phyloP scores from a whole-genome alignment of 768 basidiomycete genomes.

The Leucocoprinus birnbaumii region DNA sequence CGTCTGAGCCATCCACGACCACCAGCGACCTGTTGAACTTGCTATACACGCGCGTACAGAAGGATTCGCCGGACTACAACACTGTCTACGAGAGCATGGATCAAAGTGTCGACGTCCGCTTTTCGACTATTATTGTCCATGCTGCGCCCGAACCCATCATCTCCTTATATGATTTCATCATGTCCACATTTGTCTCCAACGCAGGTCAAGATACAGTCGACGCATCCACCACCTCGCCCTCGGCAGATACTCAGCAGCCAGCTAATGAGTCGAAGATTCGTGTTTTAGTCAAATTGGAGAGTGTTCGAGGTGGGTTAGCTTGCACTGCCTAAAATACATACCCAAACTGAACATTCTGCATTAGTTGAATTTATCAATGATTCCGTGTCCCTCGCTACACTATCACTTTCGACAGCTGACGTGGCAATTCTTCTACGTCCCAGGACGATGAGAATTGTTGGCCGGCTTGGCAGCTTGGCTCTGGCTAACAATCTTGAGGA shows the following conservation, averaged over 20 bases:
- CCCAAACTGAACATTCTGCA: neutral
- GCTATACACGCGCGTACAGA: slow-evolving; percentile 76
- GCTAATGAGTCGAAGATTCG: slow-evolving; percentile 53
- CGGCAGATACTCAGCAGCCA: neutral
- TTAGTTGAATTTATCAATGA: slow-evolving; percentile 82
- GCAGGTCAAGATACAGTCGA: neutral
- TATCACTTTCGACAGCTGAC: slow-evolving; percentile 88
- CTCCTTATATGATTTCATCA: slow-evolving; percentile 92
- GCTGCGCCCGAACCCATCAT: slow-evolving; percentile 90
- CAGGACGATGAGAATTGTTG: slow-evolving; percentile 74
- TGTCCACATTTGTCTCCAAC: slow-evolving; percentile 86
- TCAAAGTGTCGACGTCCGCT: slow-evolving; percentile 80
- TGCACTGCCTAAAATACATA: neutral
- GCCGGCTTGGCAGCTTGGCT: slow-evolving; percentile 79
- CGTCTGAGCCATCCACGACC: slow-evolving; percentile 47
- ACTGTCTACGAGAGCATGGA: slow-evolving; percentile 81
- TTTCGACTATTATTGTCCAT: slow-evolving; percentile 89
- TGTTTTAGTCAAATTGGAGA: slow-evolving; percentile 79
- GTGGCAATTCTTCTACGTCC: slow-evolving; percentile 72
- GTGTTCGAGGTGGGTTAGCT: slow-evolving; percentile 76
- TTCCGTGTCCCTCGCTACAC: slow-evolving; percentile 68
- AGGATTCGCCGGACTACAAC: slow-evolving; percentile 81
- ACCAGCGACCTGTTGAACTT: slow-evolving; percentile 71
- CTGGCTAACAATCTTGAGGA: slow-evolving; percentile 69
- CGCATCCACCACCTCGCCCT: neutral